Base-by-base conservation (phyloP, 2,329 filamentous ascomycete species). In the Ascochyta pisi region DNA sequence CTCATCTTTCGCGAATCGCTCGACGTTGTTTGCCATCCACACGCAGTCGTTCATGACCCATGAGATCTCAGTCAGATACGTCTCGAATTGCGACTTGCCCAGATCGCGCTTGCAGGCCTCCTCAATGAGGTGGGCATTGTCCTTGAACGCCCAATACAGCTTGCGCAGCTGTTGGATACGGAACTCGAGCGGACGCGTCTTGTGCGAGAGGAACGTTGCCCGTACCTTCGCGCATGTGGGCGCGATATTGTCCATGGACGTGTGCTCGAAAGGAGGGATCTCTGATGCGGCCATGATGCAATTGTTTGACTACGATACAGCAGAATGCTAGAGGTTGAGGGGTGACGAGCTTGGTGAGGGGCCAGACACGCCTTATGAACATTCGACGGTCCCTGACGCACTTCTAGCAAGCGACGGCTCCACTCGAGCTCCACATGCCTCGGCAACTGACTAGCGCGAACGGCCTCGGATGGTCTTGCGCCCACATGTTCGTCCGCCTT, bases 91-190 rank as follows among this genome's bases (percentile, higher is more conserved):
- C 54, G 88, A 84, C 81, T 96, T 96, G 74, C 86, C 84, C 62
- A 98, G 79, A 72, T 99, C 95, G 66, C 84, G 82, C 72, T 85
- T 83, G 72, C 92, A 85, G 22, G 94, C 92, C 74, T 91, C 89
- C 63, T 86, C 73, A 58, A 98, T 83, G 65, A 89, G 84, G 41
- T 86, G 81, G 53, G 87, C 83, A 73, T 91, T 88, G 81, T 98
- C 94, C 63, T 87, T 87, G 64, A 97, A 76, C 7, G 85, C 92
- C 95, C 95, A 98, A 82, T 96, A 98, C 53, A 98, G 87, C 83
- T 92, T 94, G 67, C 93, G 89, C 58, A 99, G 86, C 82, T 98
- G 95, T 50, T 86, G 83, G 61, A 93, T 82, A 61, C 95, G 88
- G 80, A 89, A 98, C 69, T 91, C 84, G 58, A 97, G 73, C 50